phyloP scores from a whole-genome alignment of 164 flowering plant genomes.

The Umbellularia californica region DNA sequence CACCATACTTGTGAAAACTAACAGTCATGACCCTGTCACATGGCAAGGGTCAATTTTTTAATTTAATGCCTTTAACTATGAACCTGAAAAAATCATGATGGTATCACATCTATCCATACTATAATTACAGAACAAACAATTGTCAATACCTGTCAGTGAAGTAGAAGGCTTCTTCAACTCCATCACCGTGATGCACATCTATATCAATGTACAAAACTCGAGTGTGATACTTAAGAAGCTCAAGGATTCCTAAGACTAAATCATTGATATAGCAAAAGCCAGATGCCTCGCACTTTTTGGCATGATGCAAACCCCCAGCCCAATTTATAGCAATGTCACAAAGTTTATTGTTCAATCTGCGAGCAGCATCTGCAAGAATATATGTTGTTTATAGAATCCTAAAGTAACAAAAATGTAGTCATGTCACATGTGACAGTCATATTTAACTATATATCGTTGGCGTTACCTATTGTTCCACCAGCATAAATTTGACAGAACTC shows the following conservation, averaged over 20 bases:
- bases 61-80: neutral
- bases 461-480: slow-evolving; percentile 96
- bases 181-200: slow-evolving; percentile 99
- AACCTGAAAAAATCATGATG: neutral
- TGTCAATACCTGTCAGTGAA: slow-evolving; percentile 78
- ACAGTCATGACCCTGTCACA: slow-evolving; percentile 96
- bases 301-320: slow-evolving; percentile 99
- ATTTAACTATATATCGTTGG: neutral
- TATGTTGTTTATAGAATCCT: neutral
- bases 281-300: slow-evolving; percentile 96
- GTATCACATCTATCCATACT: neutral
- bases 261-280: slow-evolving; percentile 98
- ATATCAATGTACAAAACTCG: slow-evolving; percentile 93
- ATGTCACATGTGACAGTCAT: neutral
- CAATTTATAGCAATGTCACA: slow-evolving; percentile 99
- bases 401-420: neutral
- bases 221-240: slow-evolving; percentile 88
- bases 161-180: slow-evolving; percentile 98
- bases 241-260: slow-evolving; percentile 90
- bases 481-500: slow-evolving; percentile 99
- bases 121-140: neutral
- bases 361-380: slow-evolving; percentile 76
- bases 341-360: slow-evolving; percentile 76
- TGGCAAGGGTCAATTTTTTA: neutral
- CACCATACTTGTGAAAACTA: slow-evolving; percentile 95